phyloP scores from a whole-genome alignment of 345 rosid species.

The Ceriops tagal region DNA sequence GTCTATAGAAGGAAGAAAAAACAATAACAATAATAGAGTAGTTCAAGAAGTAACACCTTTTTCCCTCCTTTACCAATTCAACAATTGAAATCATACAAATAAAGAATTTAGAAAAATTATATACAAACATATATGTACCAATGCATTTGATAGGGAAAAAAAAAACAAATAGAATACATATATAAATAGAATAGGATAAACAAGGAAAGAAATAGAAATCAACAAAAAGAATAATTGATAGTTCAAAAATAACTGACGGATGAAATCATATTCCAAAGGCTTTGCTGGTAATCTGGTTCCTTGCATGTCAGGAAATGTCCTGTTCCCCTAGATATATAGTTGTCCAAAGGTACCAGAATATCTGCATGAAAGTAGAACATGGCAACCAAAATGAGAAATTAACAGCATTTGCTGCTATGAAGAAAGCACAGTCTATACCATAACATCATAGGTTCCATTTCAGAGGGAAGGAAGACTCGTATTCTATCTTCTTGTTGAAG shows the following conservation, averaged over 20 bases:
- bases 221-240: neutral
- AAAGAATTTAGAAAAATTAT: too few relatives aligned
- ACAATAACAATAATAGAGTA: too few relatives aligned
- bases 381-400: conserved; percentile 5
- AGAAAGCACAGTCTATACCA: neutral
- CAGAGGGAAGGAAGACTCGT: neutral
- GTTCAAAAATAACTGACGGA: conserved; percentile 49
- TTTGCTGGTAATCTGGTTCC: conserved; percentile 94
- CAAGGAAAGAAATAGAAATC: neutral
- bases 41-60: too few relatives aligned
- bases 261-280: conserved; percentile 90
- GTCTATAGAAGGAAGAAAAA: too few relatives aligned
- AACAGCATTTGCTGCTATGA: neutral
- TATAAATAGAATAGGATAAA: too few relatives aligned
- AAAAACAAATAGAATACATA: too few relatives aligned
- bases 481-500: neutral
- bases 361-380: conserved; percentile 40
- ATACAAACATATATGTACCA: too few relatives aligned
- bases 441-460: neutral
- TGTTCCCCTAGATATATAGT: conserved; percentile 92
- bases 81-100: neutral
- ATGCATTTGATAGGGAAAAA: too few relatives aligned
- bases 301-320: conserved; percentile 82
- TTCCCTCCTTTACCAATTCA: neutral
- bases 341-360: conserved; percentile 96